Percentiles rank a stretch among this genome's conserved stretches.
These are phyloP conservation scores for Trichoderma citrinoviride DNA, from an alignment of 2,329 filamentous ascomycete genomes.

Conservation along the genomic window DNA sequence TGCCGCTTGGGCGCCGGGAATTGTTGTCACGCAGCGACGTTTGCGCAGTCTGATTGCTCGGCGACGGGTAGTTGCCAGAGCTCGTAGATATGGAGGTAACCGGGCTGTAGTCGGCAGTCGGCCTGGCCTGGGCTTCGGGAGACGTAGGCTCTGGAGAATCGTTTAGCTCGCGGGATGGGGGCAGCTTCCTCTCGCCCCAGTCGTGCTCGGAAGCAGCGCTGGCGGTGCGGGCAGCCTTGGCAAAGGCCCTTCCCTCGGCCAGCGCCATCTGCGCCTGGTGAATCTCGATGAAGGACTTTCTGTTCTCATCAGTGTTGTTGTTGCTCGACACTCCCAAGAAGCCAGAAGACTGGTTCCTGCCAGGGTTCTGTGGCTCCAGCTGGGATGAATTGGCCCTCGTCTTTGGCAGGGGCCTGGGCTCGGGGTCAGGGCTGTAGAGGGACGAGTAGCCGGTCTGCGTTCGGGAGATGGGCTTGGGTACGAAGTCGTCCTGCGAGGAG, in stretches of 20 bases:
- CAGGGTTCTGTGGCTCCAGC: constrained; percentile 29
- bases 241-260: constrained; percentile 58
- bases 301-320: constrained; percentile 45
- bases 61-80: constrained; percentile 33
- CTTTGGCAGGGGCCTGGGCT: constrained; percentile 10
- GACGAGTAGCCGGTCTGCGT: constrained; percentile 56
- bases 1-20: constrained; percentile 28
- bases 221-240: constrained; percentile 44
- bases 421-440: constrained; percentile 30
- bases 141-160: constrained; percentile 33
- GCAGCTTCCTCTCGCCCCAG: constrained; percentile 32
- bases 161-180: constrained; percentile 23
- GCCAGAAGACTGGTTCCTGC: constrained; percentile 38
- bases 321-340: constrained; percentile 42
- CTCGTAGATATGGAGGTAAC: constrained; percentile 38
- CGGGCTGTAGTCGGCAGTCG: constrained; percentile 42
- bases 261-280: constrained; percentile 60
- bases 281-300: constrained; percentile 57
- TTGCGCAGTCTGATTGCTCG: constrained; percentile 19
- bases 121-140: constrained; percentile 29
- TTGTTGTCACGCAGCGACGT: constrained; percentile 5
- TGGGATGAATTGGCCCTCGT: constrained; percentile 18
- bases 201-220: constrained; percentile 36
- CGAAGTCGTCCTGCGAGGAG: constrained; percentile 43
- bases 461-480: constrained; percentile 53